A percentile compares a stretch with the other conserved stretches of the same genome.
Conservation (phyloP, 768 basidiomycete genomes). For the Xerocomellus dryophilus region DNA sequence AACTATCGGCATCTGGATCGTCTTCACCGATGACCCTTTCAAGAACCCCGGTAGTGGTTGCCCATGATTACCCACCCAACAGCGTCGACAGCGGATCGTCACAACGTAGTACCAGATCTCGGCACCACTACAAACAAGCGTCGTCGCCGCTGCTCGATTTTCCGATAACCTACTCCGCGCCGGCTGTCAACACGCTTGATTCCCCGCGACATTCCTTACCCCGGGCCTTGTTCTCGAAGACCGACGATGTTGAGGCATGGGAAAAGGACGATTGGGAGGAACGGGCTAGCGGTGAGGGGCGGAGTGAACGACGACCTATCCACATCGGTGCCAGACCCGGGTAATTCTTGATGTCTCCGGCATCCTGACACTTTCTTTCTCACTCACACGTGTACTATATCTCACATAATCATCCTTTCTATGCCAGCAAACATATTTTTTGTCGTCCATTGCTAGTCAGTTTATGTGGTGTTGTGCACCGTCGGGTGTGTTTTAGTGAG, state of each 20-base stretch:
- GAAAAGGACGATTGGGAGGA: slow-evolving; percentile 55
- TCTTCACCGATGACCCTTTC: slow-evolving; percentile 17
- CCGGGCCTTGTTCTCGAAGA: not conserved
- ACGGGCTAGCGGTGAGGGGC: slow-evolving; percentile 46
- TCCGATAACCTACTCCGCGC: slow-evolving; percentile 26
- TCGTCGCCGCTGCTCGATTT: slow-evolving; percentile 43
- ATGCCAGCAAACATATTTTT: not conserved
- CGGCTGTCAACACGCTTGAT: slow-evolving; percentile 37
- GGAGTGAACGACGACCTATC: slow-evolving; percentile 40
- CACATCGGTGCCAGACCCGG: slow-evolving; percentile 25
- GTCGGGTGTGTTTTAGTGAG: not conserved
- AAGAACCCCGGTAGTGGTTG: not conserved
- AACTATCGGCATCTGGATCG: slow-evolving; percentile 9
- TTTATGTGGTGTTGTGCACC: not conserved
- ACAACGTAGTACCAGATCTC: slow-evolving; percentile 21
- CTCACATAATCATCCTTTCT: slow-evolving; percentile 4
- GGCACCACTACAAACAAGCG: slow-evolving; percentile 30
- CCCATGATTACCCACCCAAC: slow-evolving; percentile 57
- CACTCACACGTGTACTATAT: slow-evolving; percentile 19
- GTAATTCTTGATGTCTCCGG: not conserved
- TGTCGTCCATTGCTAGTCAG: not conserved
- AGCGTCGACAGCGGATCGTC: slow-evolving; percentile 38
- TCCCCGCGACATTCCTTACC: not conserved
- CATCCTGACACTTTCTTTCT: not conserved
- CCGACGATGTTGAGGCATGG: slow-evolving; percentile 29